phyloP scores from a whole-genome alignment of 768 basidiomycete species.

The Solioccasus polychromus region DNA sequence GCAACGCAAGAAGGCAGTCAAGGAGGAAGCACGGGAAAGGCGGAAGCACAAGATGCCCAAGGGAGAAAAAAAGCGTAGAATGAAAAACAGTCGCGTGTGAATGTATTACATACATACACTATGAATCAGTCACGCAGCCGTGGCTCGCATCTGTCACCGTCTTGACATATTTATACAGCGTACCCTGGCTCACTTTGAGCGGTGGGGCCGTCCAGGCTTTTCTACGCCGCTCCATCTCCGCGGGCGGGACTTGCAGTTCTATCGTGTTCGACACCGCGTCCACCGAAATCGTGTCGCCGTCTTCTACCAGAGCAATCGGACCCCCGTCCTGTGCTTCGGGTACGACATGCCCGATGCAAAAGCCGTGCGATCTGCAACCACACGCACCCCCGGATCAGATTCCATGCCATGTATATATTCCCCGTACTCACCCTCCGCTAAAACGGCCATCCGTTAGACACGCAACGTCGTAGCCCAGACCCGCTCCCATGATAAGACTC shows the following conservation, averaged over 20 bases:
- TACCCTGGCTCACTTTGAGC: slow-evolving; percentile 78
- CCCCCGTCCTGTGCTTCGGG: slow-evolving; percentile 95
- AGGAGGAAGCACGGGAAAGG: slow-evolving; percentile 83
- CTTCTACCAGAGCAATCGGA: slow-evolving; percentile 84
- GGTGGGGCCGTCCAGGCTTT: slow-evolving; percentile 80
- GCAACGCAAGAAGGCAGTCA: slow-evolving; percentile 90
- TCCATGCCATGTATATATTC: slow-evolving; percentile 7
- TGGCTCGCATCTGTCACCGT: slow-evolving; percentile 86
- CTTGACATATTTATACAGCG: slow-evolving; percentile 87
- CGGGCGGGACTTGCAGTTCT: slow-evolving; percentile 69
- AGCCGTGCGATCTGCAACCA: slow-evolving; percentile 79
- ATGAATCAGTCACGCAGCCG: slow-evolving; percentile 90
- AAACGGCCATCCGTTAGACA: slow-evolving; percentile 98
- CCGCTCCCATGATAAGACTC: slow-evolving; percentile 97
- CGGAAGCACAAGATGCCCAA: slow-evolving; percentile 95
- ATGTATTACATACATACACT: slow-evolving; percentile 19
- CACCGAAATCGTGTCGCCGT: slow-evolving; percentile 85
- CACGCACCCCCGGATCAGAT: slow-evolving; percentile 16
- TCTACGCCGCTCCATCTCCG: slow-evolving; percentile 74
- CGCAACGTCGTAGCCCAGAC: slow-evolving; percentile 92
- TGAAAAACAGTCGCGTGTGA: slow-evolving; percentile 49
- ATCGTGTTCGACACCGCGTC: slow-evolving; percentile 87
- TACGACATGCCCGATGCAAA: slow-evolving; percentile 95
- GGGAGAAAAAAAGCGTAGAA: slow-evolving; percentile 83
- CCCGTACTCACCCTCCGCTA: slow-evolving; percentile 81